Conservation (phyloP, 2,329 filamentous ascomycete genomes). For the Beauveria caledonica region DNA sequence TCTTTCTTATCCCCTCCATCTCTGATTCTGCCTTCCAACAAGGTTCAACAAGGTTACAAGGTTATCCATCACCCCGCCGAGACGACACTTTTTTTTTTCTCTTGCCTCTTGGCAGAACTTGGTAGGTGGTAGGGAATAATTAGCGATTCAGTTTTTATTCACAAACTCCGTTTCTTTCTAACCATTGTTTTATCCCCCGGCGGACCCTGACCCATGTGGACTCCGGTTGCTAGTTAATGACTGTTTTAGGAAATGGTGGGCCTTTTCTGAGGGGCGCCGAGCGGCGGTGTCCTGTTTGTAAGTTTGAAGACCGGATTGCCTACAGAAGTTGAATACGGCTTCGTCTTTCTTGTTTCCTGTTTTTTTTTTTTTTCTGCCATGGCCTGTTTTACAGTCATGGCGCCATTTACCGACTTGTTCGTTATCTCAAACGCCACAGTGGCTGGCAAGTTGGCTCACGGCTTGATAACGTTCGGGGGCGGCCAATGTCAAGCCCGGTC, state of each 20-base stretch:
- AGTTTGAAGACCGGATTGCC: too few relatives aligned
- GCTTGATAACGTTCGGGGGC: neutral
- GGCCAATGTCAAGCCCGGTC: neutral
- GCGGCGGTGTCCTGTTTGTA: neutral
- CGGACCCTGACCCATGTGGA: neutral
- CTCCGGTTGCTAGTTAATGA: conserved; percentile 7
- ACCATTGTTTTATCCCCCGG: too few relatives aligned
- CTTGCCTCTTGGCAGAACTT: neutral
- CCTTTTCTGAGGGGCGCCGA: neutral
- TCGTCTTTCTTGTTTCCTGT: too few relatives aligned
- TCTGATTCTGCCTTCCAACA: too few relatives aligned
- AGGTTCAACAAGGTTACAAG: neutral
- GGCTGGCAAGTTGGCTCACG: conserved; percentile 5
- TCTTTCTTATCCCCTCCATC: neutral
- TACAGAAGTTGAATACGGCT: too few relatives aligned
- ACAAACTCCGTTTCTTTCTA: neutral
- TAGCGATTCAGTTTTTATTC: neutral
- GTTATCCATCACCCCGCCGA: neutral
- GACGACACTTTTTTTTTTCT: neutral
- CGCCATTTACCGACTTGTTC: neutral
- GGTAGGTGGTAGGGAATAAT: too few relatives aligned
- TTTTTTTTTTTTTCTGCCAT: neutral
- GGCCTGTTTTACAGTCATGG: neutral
- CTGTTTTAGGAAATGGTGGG: neutral
- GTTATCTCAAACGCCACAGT: neutral